A percentile compares a stretch with the other conserved stretches of the same genome.
These are phyloP conservation scores for Rhodotorula sp. DNA, from an alignment of 1,284 basidiomycete species.

Conservation along the genomic window DNA sequence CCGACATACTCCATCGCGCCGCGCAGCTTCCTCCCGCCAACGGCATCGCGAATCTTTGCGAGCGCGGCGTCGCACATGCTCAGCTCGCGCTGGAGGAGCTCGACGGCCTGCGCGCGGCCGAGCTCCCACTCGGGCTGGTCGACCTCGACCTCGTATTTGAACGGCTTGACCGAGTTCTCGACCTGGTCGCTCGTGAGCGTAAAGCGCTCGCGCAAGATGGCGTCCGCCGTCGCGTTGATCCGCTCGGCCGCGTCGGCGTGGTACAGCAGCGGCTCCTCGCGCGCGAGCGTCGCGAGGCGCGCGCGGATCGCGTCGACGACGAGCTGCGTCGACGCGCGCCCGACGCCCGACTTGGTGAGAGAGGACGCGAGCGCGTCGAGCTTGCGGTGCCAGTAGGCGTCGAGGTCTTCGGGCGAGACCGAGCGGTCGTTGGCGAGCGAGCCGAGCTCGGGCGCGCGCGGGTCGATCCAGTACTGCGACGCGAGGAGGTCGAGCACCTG, in stretches of 20 bases:
- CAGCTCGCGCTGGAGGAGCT: conserved; percentile 80
- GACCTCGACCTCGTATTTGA: conserved; percentile 90
- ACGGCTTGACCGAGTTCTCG: conserved; percentile 99
- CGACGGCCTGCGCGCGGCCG: conserved; percentile 72
- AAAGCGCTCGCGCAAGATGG: conserved; percentile 86
- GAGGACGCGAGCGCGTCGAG: conserved; percentile 87
- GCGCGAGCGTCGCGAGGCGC: conserved; percentile 82
- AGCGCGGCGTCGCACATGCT: conserved; percentile 81
- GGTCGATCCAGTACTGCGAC: conserved; percentile 95
- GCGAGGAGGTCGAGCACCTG: conserved; percentile 96
- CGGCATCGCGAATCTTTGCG: conserved; percentile 76
- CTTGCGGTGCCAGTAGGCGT: conserved; percentile 94
- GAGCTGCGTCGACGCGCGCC: conserved; percentile 87
- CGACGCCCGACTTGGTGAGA: conserved; percentile 95
- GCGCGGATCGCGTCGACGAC: conserved; percentile 90
- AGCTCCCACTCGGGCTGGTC: conserved; percentile 87
- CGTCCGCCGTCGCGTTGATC: conserved; percentile 86
- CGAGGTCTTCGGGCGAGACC: conserved; percentile 69
- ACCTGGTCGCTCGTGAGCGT: conserved; percentile 95
- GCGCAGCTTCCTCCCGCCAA: conserved; percentile 81
- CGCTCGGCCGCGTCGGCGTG: conserved; percentile 86
- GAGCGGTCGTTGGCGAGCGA: conserved; percentile 67
- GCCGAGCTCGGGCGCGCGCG: conserved; percentile 73
- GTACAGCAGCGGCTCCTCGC: conserved; percentile 86
- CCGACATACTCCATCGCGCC: conserved; percentile 79